Base-by-base conservation (phyloP, 83 land plant genomes). In the Picea engelmannii region DNA sequence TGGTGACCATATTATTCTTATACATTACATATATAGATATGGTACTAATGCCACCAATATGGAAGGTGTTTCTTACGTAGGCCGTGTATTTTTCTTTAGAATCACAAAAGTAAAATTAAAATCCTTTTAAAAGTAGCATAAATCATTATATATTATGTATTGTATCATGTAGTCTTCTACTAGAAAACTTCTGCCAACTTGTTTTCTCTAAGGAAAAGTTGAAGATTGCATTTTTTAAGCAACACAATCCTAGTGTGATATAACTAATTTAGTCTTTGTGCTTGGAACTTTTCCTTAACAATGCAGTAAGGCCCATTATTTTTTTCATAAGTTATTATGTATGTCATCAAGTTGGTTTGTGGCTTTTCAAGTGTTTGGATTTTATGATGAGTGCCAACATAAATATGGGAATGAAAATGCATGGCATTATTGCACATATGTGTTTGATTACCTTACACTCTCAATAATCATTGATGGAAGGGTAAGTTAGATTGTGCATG, bases 321-420 rank as follows among this genome's bases (percentile, higher is more conserved):
- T 58, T 4, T 78, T 62, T 24, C 18, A 13, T 25, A 77, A 58
- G 18, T 21, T 52, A 59, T 27, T 78, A 78, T 58, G 2, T 59
- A 17, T 27, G 35, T 35, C 38, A 59, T 35, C 38, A 59, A 60
- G 31, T 38, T 23, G 58, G 35, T 25, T 49, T 60, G 7, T 59
- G 66, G 9, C 9, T 76, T 80, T 27, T 64, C 65, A 94, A 98
- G 99, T 97, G 3, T 97, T 95, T 90, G 99, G 99, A 8, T 95
- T 97, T 81, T 97, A 97, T 88, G 99, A 97, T 81, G 99, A 97
- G 82, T 97, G 99, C 89, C 97, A 97, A 79, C 91, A 98, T 85
- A 97, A 97, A 85, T 97, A 95, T 88, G 99, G 99, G 60, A 97
- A 97, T 91, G 94, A 98, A 75, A 97, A 95, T 89, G 99, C 99